Conservation (phyloP, 768 basidiomycete species). For the Tubosaeta sp. region DNA sequence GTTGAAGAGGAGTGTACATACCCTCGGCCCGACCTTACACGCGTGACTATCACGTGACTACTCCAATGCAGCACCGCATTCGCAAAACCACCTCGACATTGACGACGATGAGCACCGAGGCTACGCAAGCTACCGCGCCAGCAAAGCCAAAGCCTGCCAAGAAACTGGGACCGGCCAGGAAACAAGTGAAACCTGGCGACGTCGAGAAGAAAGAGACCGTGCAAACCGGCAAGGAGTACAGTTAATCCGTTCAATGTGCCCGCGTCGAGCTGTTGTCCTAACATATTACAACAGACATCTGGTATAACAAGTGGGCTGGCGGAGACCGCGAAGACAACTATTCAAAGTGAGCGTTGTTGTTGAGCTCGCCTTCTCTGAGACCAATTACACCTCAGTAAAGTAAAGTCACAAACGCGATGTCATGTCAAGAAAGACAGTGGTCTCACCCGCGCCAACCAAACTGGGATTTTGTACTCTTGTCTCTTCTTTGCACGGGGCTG, state of each 20-base stretch:
- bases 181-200: conserved; percentile 88
- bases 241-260: conserved; percentile 44
- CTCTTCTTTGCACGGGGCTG: conserved; percentile 95
- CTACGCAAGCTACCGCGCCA: conserved; percentile 11
- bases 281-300: conserved; percentile 60
- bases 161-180: conserved; percentile 87
- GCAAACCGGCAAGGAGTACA: conserved; percentile 96
- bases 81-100: neutral
- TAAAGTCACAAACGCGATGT: conserved; percentile 91
- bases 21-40: conserved; percentile 16
- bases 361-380: neutral
- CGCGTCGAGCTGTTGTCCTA: conserved; percentile 2
- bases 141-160: conserved; percentile 38
- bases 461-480: conserved; percentile 89
- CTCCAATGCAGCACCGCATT: neutral
- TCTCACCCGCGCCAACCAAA: conserved; percentile 91
- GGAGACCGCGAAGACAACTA: conserved; percentile 96
- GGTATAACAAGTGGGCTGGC: conserved; percentile 99
- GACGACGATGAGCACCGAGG: conserved; percentile 31
- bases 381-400: conserved; percentile 55
- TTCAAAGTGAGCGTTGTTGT: conserved; percentile 64
- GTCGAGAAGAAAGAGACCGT: conserved; percentile 84
- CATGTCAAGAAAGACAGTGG: conserved; percentile 85
- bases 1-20: neutral
- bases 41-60: conserved; percentile 25